Conservation (phyloP, 2,329 filamentous ascomycete species). For the Endothia cerciana region DNA sequence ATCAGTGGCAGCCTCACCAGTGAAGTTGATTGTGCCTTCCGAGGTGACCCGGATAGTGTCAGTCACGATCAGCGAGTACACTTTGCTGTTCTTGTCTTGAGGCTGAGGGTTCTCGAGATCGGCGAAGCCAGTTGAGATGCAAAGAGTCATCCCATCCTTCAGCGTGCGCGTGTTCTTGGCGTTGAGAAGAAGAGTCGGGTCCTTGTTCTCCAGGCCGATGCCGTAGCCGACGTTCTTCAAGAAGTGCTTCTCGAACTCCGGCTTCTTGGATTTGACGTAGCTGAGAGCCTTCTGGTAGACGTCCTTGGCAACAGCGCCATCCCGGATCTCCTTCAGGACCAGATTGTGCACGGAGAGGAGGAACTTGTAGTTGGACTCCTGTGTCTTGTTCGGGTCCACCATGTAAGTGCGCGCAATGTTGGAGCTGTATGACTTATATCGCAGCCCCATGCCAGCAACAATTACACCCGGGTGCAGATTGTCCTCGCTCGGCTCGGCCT, state of each 20-base stretch:
- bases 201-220: constrained; percentile 89
- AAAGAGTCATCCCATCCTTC: constrained; percentile 97
- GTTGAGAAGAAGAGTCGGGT: constrained; percentile 81
- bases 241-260: constrained; percentile 93
- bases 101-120: constrained; percentile 86
- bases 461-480: constrained; percentile 90
- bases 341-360: constrained; percentile 82
- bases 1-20: constrained; percentile 87
- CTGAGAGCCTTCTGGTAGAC: constrained; percentile 86
- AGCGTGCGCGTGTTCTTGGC: constrained; percentile 81
- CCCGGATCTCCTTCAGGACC: constrained; percentile 88
- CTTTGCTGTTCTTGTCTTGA: constrained; percentile 86
- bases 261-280: constrained; percentile 86
- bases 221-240: constrained; percentile 89
- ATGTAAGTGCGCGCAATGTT: constrained; percentile 92
- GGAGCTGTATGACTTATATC: constrained; percentile 95
- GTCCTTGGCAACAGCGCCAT: constrained; percentile 85
- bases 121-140: constrained; percentile 85
- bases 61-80: constrained; percentile 86
- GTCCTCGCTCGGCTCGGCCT: constrained; percentile 77
- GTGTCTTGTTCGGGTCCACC: constrained; percentile 94
- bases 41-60: constrained; percentile 89
- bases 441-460: constrained; percentile 85
- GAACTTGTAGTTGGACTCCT: constrained; percentile 93
- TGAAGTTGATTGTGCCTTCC: constrained; percentile 83